These are phyloP conservation scores for Penicillium sp. DNA, from an alignment of 2,329 filamentous ascomycete species.

Conservation along the genomic window DNA sequence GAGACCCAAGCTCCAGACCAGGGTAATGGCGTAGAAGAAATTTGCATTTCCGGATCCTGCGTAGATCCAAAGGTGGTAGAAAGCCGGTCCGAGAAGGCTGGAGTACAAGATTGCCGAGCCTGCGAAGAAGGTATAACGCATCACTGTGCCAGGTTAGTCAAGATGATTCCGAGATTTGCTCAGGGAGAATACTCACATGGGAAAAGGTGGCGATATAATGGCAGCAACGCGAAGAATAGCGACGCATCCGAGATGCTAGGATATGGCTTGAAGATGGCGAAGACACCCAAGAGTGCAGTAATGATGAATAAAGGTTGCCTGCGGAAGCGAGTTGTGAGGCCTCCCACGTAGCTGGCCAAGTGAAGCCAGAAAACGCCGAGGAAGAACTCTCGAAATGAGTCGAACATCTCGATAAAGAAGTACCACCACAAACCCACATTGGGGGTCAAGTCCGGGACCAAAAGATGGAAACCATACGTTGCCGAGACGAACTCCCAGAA, in stretches of 20 bases:
- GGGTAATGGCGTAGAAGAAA: conserved; percentile 97
- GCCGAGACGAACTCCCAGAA: conserved; percentile 86
- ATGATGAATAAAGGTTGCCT: conserved; percentile 83
- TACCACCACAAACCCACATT: conserved; percentile 99
- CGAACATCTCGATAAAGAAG: conserved; percentile 99
- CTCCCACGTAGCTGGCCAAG: conserved; percentile 82
- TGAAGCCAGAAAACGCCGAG: conserved; percentile 98
- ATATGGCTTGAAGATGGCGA: conserved; percentile 95
- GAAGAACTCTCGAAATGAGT: conserved; percentile 96
- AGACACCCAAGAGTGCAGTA: conserved; percentile 80
- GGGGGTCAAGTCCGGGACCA: conserved; percentile 86
- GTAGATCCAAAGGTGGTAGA: conserved; percentile 98
- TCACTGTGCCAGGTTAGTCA: conserved; percentile 55
- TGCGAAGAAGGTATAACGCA: conserved; percentile 89
- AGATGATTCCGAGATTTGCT: not conserved
- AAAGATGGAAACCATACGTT: conserved; percentile 89
- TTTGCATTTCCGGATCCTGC: conserved; percentile 97
- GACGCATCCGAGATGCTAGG: conserved; percentile 88
- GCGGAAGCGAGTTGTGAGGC: conserved; percentile 76
- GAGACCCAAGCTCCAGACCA: conserved; percentile 94
- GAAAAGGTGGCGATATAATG: conserved; percentile 87
- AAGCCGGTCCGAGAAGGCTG: conserved; percentile 84
- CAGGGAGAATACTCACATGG: conserved; percentile 56
- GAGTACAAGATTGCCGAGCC: conserved; percentile 82
- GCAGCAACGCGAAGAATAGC: conserved; percentile 77